A percentile compares a stretch with the other conserved stretches of the same genome.
Evolutionary conservation across 345 rosid species (phyloP).

Genomic region (Psidium friedrichsthalianum): DNA sequence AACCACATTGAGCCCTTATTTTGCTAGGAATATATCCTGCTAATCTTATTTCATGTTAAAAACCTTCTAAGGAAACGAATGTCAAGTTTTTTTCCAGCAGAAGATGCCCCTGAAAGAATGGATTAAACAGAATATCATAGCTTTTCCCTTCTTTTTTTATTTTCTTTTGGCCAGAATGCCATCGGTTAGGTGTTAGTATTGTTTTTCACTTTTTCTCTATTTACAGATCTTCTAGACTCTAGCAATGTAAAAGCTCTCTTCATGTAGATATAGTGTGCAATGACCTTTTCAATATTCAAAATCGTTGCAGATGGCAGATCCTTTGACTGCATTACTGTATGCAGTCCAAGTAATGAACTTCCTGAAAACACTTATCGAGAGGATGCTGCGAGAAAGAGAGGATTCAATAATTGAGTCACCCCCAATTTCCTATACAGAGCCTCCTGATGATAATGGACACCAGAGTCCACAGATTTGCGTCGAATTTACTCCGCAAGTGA

Average conservation of each 20-base stretch:
- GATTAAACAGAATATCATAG: background rate
- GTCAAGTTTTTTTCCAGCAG: background rate
- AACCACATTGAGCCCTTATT: background rate
- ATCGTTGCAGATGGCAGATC: constrained; percentile 77
- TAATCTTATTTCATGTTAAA: background rate
- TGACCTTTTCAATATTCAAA: background rate
- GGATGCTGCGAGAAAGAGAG: constrained; percentile 58
- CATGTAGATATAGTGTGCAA: background rate
- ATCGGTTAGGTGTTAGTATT: background rate
- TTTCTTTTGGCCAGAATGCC: background rate
- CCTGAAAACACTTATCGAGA: constrained; percentile 55
- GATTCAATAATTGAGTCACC: constrained; percentile 33
- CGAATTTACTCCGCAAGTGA: constrained; percentile 7
- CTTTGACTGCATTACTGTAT: constrained; percentile 73
- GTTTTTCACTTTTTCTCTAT: background rate
- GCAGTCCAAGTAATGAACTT: constrained; percentile 94
- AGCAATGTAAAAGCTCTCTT: background rate
- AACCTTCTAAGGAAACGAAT: background rate
- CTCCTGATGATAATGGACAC: constrained; percentile 51
- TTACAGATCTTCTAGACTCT: background rate
- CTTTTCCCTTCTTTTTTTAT: background rate
- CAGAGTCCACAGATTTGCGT: constrained; percentile 26
- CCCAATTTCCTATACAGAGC: constrained; percentile 29
- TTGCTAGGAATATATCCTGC: background rate
- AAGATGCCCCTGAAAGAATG: background rate